A percentile compares a stretch with the other conserved stretches of the same genome.
Conservation (phyloP, 2,329 filamentous ascomycete species). For the Acrocalymma vagum region DNA sequence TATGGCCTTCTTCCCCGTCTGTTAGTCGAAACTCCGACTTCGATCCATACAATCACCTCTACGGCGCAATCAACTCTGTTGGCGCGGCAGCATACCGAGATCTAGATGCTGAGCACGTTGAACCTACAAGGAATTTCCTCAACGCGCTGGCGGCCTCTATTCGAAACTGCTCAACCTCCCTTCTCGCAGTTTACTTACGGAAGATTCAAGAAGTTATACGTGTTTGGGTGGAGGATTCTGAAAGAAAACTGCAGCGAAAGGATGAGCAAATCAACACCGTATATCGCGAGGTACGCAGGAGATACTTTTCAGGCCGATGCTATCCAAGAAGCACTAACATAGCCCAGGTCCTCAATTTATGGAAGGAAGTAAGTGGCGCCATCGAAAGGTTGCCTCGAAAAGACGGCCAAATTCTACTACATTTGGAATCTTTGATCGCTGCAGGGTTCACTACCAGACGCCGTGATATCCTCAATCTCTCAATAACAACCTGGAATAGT, state of each 20-base stretch:
- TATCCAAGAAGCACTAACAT: conserved; percentile 29
- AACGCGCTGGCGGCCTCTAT: conserved; percentile 58
- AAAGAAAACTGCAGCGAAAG: conserved; percentile 39
- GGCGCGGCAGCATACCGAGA: conserved; percentile 65
- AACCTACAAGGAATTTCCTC: conserved; percentile 58
- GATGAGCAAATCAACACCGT: conserved; percentile 27
- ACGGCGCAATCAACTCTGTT: conserved; percentile 64
- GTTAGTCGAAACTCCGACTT: conserved; percentile 46
- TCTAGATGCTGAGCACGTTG: conserved; percentile 49
- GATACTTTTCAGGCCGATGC: no score
- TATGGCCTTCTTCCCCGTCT: conserved; percentile 67
- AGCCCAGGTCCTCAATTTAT: conserved; percentile 45
- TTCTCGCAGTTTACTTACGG: conserved; percentile 65
- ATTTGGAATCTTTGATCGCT: conserved; percentile 60
- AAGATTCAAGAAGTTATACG: conserved; percentile 69
- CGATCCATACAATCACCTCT: conserved; percentile 73
- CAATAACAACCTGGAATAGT: conserved; percentile 73
- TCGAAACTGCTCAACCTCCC: conserved; percentile 50
- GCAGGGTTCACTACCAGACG: conserved; percentile 64
- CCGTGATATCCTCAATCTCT: conserved; percentile 58
- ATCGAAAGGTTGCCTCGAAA: conserved; percentile 67
- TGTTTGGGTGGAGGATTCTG: conserved; percentile 69
- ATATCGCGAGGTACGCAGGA: conserved; percentile 38
- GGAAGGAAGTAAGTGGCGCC: conserved; percentile 57
- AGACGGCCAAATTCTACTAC: conserved; percentile 63